Conservation (phyloP, 768 basidiomycete species). For the Cubamyces sp. region DNA sequence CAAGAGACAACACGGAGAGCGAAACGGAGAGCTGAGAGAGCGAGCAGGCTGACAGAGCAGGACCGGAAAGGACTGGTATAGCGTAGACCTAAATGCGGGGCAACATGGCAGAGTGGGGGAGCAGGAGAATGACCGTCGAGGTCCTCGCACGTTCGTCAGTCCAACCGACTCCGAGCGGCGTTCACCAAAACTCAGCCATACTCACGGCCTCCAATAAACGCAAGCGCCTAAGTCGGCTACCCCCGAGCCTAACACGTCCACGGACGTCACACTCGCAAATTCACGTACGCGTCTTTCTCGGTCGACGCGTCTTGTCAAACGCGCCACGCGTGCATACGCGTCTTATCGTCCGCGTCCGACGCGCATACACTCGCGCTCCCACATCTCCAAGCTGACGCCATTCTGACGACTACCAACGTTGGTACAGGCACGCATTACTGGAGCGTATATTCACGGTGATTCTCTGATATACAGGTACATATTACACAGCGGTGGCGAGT, state of each 20-base stretch:
- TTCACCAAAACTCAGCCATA: not conserved
- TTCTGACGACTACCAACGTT: not conserved
- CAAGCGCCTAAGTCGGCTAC: not conserved
- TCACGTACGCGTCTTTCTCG: not conserved
- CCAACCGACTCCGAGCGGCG: not conserved
- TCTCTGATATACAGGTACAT: slow-evolving; percentile 16
- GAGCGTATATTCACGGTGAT: slow-evolving; percentile 4
- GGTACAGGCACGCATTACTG: not conserved
- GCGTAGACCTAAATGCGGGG: slow-evolving; percentile 17
- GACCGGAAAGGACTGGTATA: slow-evolving; percentile 13
- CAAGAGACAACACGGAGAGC: slow-evolving; percentile 1
- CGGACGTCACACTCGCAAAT: slow-evolving; percentile 5
- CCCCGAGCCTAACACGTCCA: not conserved
- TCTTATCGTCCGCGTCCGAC: not conserved
- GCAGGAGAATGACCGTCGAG: not conserved
- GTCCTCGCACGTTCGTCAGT: slow-evolving; percentile 29
- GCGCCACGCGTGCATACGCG: not conserved
- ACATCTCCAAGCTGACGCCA: not conserved
- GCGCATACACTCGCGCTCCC: not conserved
- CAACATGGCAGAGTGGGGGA: slow-evolving; percentile 11
- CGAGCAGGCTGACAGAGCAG: slow-evolving; percentile 5
- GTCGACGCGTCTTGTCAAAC: slow-evolving; percentile 4
- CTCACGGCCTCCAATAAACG: not conserved
- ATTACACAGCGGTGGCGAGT: slow-evolving; percentile 15
- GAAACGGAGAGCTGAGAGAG: not conserved